phyloP scores from a whole-genome alignment of 2,329 filamentous ascomycete species.

The Septoria petroselini region DNA sequence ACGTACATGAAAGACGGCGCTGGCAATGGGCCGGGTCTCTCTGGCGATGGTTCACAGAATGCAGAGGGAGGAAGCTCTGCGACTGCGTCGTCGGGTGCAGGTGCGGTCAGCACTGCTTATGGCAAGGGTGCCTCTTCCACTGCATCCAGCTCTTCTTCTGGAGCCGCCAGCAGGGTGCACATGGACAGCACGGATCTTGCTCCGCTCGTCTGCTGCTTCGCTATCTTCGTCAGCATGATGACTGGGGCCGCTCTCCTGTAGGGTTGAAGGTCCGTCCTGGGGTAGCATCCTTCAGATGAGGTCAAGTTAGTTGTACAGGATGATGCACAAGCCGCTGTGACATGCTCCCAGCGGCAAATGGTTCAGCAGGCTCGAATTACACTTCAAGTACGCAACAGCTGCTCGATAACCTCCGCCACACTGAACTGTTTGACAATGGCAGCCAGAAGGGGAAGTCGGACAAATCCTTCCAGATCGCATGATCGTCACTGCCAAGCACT shows the following conservation, averaged over 20 bases:
- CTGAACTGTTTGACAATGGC: background rate
- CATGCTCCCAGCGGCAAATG: background rate
- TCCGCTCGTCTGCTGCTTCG: constrained; percentile 50
- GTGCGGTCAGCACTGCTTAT: constrained; percentile 41
- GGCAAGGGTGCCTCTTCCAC: constrained; percentile 17
- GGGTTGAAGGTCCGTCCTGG: too few relatives aligned
- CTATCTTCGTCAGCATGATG: constrained; percentile 52
- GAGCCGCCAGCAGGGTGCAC: constrained; percentile 40
- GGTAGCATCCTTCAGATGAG: too few relatives aligned
- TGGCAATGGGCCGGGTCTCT: constrained; percentile 54
- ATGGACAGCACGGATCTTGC: constrained; percentile 47
- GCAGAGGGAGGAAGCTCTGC: constrained; percentile 49
- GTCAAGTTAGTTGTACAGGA: background rate
- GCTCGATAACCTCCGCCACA: too few relatives aligned
- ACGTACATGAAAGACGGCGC: constrained; percentile 58
- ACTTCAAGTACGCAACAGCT: too few relatives aligned
- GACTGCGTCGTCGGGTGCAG: constrained; percentile 50
- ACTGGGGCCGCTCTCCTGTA: constrained; percentile 49
- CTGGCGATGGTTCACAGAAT: constrained; percentile 48
- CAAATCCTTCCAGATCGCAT: background rate
- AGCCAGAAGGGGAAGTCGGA: background rate
- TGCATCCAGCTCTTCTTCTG: constrained; percentile 30
- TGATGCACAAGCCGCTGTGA: background rate
- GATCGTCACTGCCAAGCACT: background rate
- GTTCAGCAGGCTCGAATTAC: too few relatives aligned